Percentiles rank a stretch among this genome's conserved stretches.
These are phyloP conservation scores for Fusarium sulawesiense DNA, from an alignment of 2,329 filamentous ascomycete genomes.

Conservation along the genomic window DNA sequence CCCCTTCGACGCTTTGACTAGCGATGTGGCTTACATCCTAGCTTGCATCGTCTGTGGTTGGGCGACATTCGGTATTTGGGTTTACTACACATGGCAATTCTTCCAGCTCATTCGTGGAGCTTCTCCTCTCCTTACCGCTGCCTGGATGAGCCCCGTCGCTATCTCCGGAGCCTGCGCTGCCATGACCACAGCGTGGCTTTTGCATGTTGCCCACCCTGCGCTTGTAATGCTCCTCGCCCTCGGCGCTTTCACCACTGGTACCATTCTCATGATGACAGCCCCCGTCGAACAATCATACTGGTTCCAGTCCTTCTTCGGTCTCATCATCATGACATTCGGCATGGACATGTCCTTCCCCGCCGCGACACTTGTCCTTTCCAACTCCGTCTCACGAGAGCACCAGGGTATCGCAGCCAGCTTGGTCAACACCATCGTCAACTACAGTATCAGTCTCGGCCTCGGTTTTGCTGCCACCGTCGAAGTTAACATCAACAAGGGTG, in stretches of 20 bases:
- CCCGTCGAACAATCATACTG: slow-evolving; percentile 71
- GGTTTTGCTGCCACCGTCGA: slow-evolving; percentile 75
- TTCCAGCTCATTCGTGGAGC: slow-evolving; percentile 57
- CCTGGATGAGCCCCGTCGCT: slow-evolving; percentile 59
- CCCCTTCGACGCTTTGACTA: slow-evolving; percentile 61
- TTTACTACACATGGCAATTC: slow-evolving; percentile 64
- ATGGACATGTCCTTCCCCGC: slow-evolving; percentile 75
- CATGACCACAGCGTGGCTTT: slow-evolving; percentile 56
- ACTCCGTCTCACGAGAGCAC: slow-evolving; percentile 59
- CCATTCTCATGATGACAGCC: slow-evolving; percentile 58
- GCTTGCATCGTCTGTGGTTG: slow-evolving; percentile 65
- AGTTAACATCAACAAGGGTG: slow-evolving; percentile 49
- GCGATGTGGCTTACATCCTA: slow-evolving; percentile 66
- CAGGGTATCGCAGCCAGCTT: slow-evolving; percentile 63
- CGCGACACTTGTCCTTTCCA: slow-evolving; percentile 69
- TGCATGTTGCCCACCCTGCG: slow-evolving; percentile 50
- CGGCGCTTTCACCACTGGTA: slow-evolving; percentile 57
- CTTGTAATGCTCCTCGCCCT: slow-evolving; percentile 59
- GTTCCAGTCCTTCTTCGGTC: slow-evolving; percentile 69
- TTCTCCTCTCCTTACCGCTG: slow-evolving; percentile 57
- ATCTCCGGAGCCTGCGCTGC: slow-evolving; percentile 59
- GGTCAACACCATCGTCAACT: slow-evolving; percentile 75
- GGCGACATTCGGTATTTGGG: slow-evolving; percentile 65
- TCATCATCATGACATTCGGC: slow-evolving; percentile 69
- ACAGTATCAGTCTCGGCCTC: slow-evolving; percentile 73